Conservation (phyloP, 1,284 basidiomycete genomes). For the Paramarasmius palmivorus region DNA sequence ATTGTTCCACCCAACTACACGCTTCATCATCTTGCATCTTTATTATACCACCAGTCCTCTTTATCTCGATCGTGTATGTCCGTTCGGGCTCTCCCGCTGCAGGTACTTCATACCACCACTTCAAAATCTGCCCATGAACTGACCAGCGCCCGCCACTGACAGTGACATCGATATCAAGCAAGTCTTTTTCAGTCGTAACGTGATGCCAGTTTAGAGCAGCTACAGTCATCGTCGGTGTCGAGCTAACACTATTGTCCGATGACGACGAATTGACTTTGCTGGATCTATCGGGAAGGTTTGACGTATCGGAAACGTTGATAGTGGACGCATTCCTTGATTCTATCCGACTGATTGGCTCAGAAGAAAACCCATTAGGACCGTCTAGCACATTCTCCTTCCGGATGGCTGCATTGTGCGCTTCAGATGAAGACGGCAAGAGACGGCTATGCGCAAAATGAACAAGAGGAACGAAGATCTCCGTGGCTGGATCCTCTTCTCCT, state of each 20-base stretch:
- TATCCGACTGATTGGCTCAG: neutral
- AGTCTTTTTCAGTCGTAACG: constrained; percentile 19
- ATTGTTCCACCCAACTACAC: constrained; percentile 9
- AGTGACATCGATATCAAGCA: constrained; percentile 43
- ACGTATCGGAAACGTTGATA: constrained; percentile 19
- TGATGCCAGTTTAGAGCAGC: constrained; percentile 8
- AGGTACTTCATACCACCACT: constrained; percentile 86
- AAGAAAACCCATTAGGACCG: neutral
- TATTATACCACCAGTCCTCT: constrained; percentile 63
- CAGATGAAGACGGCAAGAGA: constrained; percentile 20
- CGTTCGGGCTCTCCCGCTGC: constrained; percentile 39
- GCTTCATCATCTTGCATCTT: constrained; percentile 25
- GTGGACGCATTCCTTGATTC: constrained; percentile 22
- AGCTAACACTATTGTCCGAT: neutral
- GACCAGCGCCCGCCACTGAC: constrained; percentile 71
- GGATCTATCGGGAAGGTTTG: constrained; percentile 1
- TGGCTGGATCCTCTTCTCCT: constrained; percentile 49
- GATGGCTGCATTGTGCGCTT: neutral
- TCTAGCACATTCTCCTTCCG: neutral
- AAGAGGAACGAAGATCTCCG: constrained; percentile 86
- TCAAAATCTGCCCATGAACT: constrained; percentile 70
- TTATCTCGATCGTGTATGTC: constrained; percentile 69
- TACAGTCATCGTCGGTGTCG: neutral
- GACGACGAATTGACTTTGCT: neutral
- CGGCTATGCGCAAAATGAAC: constrained; percentile 77